Evolutionary conservation across 2,329 filamentous ascomycete species (phyloP).

Genomic region (Aspergillus sp.): DNA sequence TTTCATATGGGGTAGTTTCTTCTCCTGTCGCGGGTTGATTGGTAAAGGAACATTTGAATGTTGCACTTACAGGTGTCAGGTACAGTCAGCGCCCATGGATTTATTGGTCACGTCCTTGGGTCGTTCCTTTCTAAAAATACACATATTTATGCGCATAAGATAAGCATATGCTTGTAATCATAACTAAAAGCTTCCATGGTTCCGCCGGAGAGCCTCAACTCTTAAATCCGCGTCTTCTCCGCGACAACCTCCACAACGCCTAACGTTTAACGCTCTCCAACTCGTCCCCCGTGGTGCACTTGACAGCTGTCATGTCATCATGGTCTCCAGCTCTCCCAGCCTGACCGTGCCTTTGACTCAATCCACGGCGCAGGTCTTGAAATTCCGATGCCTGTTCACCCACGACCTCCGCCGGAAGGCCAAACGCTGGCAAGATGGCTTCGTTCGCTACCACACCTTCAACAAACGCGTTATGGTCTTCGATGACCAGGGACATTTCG

Average conservation of each 20-base stretch:
- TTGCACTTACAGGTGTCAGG: no score
- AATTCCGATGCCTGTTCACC: conserved; percentile 81
- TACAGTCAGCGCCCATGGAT: no score
- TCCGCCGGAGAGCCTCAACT: no score
- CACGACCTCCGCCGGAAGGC: conserved; percentile 78
- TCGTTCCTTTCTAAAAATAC: no score
- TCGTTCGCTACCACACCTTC: conserved; percentile 80
- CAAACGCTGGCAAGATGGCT: conserved; percentile 91
- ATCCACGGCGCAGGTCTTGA: conserved; percentile 67
- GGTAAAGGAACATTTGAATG: no score
- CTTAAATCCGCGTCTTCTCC: no score
- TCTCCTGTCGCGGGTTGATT: no score
- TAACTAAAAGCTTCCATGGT: no score
- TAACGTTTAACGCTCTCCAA: not conserved
- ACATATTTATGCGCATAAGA: no score
- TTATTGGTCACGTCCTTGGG: no score
- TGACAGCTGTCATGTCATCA: not conserved
- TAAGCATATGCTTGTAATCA: no score
- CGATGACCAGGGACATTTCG: conserved; percentile 69
- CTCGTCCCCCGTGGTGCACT: not conserved
- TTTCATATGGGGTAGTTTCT: no score
- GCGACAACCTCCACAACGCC: not conserved
- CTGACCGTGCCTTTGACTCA: conserved; percentile 45
- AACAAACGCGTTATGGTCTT: conserved; percentile 89
- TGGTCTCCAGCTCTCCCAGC: conserved; percentile 18